phyloP scores from a whole-genome alignment of 2,329 filamentous ascomycete genomes.

The Botrytis porri region DNA sequence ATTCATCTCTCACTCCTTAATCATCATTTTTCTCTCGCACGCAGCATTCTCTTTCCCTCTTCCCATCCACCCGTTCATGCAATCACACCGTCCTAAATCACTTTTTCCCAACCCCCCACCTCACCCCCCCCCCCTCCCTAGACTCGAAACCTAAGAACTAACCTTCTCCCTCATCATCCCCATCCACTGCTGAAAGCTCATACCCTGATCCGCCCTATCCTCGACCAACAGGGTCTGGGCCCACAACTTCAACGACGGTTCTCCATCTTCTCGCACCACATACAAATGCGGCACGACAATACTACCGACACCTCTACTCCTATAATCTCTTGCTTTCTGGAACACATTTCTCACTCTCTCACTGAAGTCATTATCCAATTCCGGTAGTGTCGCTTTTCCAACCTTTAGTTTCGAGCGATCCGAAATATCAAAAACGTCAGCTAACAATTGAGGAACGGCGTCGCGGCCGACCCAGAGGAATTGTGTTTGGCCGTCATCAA shows the following conservation, averaged over 20 bases:
- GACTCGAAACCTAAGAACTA: constrained; percentile 36
- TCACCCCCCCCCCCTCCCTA: background rate
- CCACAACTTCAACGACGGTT: constrained; percentile 93
- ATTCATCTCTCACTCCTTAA: background rate
- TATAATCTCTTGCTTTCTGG: constrained; percentile 87
- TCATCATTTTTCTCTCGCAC: background rate
- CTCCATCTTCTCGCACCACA: constrained; percentile 90
- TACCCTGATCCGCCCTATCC: constrained; percentile 88
- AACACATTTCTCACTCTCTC: constrained; percentile 87
- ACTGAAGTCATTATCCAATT: constrained; percentile 94
- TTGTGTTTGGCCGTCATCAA: constrained; percentile 95
- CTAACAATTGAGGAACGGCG: constrained; percentile 81
- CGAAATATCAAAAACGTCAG: constrained; percentile 84
- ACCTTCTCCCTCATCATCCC: constrained; percentile 94
- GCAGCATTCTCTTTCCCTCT: background rate
- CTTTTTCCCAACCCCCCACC: background rate
- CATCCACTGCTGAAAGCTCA: constrained; percentile 92
- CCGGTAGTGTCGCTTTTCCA: constrained; percentile 82
- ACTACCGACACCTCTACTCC: constrained; percentile 82
- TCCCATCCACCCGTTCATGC: background rate
- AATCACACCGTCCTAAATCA: background rate
- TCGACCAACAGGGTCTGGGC: constrained; percentile 94
- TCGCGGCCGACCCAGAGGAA: constrained; percentile 97
- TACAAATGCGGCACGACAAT: constrained; percentile 93
- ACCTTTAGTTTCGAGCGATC: constrained; percentile 84